Percentiles rank a stretch among this genome's conserved stretches.
Evolutionary conservation across 2,329 filamentous ascomycete genomes (phyloP).

Genomic region (Trichothecium roseum): DNA sequence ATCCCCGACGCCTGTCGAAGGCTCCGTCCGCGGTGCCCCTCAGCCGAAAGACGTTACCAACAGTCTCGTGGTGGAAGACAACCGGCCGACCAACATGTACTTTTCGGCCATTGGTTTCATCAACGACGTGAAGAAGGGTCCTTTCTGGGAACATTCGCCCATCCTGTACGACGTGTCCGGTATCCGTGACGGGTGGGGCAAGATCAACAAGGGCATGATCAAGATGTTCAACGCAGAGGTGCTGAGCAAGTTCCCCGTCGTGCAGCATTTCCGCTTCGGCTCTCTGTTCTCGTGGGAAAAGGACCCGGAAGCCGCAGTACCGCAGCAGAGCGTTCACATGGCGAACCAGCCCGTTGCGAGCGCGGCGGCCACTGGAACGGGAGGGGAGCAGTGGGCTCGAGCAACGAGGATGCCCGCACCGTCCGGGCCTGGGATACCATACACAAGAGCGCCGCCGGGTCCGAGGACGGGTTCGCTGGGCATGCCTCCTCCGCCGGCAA

Average conservation of each 20-base stretch:
- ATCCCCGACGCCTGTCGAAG: slow-evolving; percentile 62
- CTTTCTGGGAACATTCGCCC: slow-evolving; percentile 95
- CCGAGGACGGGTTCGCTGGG: slow-evolving; percentile 15
- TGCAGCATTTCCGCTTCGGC: slow-evolving; percentile 89
- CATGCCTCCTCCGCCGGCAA: slow-evolving; percentile 4
- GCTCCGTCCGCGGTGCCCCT: slow-evolving; percentile 63
- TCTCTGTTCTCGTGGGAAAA: slow-evolving; percentile 68
- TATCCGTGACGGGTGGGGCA: slow-evolving; percentile 87
- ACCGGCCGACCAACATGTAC: slow-evolving; percentile 70
- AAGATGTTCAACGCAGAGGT: slow-evolving; percentile 99
- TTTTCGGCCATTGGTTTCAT: slow-evolving; percentile 96
- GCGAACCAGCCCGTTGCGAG: slow-evolving; percentile 35
- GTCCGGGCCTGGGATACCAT: slow-evolving; percentile 24
- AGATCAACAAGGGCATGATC: slow-evolving; percentile 99
- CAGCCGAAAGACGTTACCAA: slow-evolving; percentile 62
- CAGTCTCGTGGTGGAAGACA: slow-evolving; percentile 49
- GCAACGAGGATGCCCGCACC: slow-evolving; percentile 24
- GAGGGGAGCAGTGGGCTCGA: slow-evolving; percentile 32
- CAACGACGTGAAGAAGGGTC: slow-evolving; percentile 89
- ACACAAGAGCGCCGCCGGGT: slow-evolving; percentile 23
- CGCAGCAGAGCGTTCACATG: slow-evolving; percentile 44
- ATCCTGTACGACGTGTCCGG: slow-evolving; percentile 92
- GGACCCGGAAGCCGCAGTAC: slow-evolving; percentile 48
- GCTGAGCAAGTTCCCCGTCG: slow-evolving; percentile 89
- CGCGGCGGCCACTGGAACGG: slow-evolving; percentile 19